phyloP scores from a whole-genome alignment of 2,329 filamentous ascomycete genomes.

The Fusarium marasasianum region DNA sequence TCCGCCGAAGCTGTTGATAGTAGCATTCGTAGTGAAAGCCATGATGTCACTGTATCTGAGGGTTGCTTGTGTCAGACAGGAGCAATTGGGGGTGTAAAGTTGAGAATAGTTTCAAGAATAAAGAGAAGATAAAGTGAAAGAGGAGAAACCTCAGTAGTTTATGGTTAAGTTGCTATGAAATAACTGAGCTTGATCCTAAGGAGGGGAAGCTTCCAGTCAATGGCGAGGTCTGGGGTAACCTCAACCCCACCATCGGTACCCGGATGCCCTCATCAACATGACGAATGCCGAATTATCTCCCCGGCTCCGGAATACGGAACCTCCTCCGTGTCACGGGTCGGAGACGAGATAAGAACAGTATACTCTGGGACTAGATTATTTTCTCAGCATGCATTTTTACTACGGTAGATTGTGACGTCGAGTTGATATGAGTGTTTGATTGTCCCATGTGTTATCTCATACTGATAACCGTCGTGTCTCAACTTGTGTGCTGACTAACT shows the following conservation, averaged over 20 bases:
- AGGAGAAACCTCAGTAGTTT: conserved; percentile 8
- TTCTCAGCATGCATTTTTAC: not conserved
- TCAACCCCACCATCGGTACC: conserved; percentile 31
- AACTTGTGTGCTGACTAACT: not conserved
- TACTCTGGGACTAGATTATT: not conserved
- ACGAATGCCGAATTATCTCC: conserved; percentile 40
- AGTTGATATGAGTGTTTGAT: not conserved
- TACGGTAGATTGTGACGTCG: not conserved
- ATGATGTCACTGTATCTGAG: conserved; percentile 57
- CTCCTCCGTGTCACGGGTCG: conserved; percentile 25
- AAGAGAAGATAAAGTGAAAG: not conserved
- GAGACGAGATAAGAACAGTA: not conserved
- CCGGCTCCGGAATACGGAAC: conserved; percentile 28
- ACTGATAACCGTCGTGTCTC: not conserved
- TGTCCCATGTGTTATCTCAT: not conserved
- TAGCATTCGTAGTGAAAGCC: conserved; percentile 89
- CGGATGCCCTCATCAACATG: conserved; percentile 19
- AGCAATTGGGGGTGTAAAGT: conserved; percentile 8
- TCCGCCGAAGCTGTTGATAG: conserved; percentile 91
- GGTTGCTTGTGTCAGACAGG: not conserved
- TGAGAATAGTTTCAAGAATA: not conserved
- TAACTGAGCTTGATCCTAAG: conserved; percentile 6
- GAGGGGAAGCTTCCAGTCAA: conserved; percentile 36
- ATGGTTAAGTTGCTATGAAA: conserved; percentile 12
- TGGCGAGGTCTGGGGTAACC: conserved; percentile 18